A percentile compares a stretch with the other conserved stretches of the same genome.
These are phyloP conservation scores for Exophiala lecanii-corni DNA, from an alignment of 2,329 filamentous ascomycete species.

Conservation along the genomic window DNA sequence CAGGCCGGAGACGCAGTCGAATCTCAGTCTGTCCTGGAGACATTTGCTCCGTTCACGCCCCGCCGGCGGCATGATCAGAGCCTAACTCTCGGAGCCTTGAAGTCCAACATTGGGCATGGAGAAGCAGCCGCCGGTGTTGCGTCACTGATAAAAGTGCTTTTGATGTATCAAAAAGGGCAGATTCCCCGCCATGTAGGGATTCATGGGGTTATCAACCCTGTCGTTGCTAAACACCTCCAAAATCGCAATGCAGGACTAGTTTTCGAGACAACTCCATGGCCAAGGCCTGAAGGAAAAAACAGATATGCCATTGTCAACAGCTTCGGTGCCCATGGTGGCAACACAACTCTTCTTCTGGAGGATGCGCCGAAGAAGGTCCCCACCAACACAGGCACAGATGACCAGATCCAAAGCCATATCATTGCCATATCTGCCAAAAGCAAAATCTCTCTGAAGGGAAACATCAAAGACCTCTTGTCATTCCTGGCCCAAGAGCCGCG, in stretches of 20 bases:
- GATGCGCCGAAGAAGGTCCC: constrained; percentile 31
- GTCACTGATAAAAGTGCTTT: constrained; percentile 55
- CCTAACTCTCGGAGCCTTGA: constrained; percentile 59
- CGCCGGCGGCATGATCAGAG: constrained; percentile 38
- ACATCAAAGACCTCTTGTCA: constrained; percentile 49
- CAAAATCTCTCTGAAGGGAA: constrained; percentile 39
- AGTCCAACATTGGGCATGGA: constrained; percentile 61
- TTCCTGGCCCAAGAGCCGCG: constrained; percentile 44
- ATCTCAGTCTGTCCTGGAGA: constrained; percentile 68
- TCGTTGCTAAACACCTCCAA: constrained; percentile 41
- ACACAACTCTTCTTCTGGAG: constrained; percentile 50
- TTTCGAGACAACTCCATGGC: constrained; percentile 43
- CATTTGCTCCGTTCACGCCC: constrained; percentile 49
- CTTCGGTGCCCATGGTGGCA: constrained; percentile 66
- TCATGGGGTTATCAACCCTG: constrained; percentile 48
- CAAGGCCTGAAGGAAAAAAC: constrained; percentile 28
- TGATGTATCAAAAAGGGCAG: constrained; percentile 57
- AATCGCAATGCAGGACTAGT: constrained; percentile 42
- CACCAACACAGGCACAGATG: constrained; percentile 29
- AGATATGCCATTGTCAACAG: constrained; percentile 56
- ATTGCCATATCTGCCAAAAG: constrained; percentile 55
- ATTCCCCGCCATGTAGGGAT: constrained; percentile 64
- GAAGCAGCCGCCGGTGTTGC: constrained; percentile 40
- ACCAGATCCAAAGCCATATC: constrained; percentile 52
- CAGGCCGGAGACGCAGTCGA: constrained; percentile 80